Percentiles rank a stretch among this genome's conserved stretches.
Evolutionary conservation across 2,329 filamentous ascomycete species (phyloP).

Genomic region (Phaeomoniella chlamydospora): DNA sequence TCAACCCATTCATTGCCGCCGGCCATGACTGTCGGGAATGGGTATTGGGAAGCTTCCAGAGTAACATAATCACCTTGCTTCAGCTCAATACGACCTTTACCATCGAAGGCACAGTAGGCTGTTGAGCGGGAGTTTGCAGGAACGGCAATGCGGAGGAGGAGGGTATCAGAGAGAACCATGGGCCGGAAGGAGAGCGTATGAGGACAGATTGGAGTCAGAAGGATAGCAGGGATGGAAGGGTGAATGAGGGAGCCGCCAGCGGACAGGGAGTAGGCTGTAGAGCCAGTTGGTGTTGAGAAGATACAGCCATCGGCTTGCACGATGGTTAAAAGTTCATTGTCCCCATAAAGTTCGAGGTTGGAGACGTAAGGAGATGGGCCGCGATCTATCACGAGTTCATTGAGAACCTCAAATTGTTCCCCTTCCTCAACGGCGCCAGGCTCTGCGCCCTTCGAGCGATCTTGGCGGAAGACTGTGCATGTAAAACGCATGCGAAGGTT

Average conservation of each 20-base stretch:
- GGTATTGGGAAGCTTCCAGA: constrained; percentile 89
- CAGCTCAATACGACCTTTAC: constrained; percentile 88
- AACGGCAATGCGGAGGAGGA: constrained; percentile 78
- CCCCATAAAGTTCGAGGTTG: constrained; percentile 88
- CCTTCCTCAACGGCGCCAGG: constrained; percentile 61
- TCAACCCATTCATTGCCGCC: constrained; percentile 93
- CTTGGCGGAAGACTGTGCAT: constrained; percentile 81
- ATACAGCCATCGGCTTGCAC: constrained; percentile 97
- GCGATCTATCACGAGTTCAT: constrained; percentile 95
- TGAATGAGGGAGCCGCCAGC: constrained; percentile 92
- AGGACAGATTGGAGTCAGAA: constrained; percentile 93
- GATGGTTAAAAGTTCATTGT: constrained; percentile 86
- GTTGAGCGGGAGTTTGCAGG: constrained; percentile 76
- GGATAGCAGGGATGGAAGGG: constrained; percentile 89
- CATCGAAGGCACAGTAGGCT: constrained; percentile 94
- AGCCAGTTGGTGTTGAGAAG: constrained; percentile 88
- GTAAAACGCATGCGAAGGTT: constrained; percentile 98
- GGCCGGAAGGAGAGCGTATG: constrained; percentile 94
- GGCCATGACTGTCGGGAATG: constrained; percentile 89
- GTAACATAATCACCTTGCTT: constrained; percentile 90
- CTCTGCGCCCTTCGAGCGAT: constrained; percentile 26
- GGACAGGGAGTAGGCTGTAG: constrained; percentile 89
- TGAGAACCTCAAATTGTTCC: constrained; percentile 94
- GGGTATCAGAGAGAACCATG: constrained; percentile 92
- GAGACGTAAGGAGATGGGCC: constrained; percentile 95